phyloP scores from a whole-genome alignment of 1,284 basidiomycete genomes.

The Singerocomus rubriflavus region DNA sequence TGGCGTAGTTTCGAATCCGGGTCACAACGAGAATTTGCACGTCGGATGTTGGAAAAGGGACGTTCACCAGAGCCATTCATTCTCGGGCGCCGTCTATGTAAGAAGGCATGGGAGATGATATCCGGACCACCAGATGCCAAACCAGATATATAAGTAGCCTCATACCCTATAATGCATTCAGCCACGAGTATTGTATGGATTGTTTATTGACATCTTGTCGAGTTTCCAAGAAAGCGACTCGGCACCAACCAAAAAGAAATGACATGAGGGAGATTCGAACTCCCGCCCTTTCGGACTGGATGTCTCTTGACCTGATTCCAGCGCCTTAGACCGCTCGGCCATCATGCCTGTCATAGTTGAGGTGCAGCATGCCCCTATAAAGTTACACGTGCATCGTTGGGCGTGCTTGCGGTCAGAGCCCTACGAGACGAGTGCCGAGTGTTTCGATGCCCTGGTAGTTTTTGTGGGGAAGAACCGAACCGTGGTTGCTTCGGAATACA shows the following conservation, averaged over 20 bases:
- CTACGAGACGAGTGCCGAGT: too few species aligned
- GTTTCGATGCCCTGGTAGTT: too few species aligned
- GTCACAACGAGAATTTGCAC: constrained; percentile 48
- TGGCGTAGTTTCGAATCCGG: constrained; percentile 48
- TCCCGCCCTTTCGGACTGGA: constrained; percentile 45
- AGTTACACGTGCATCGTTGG: too few species aligned
- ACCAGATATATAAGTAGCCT: constrained; percentile 20
- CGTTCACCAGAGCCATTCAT: constrained; percentile 51
- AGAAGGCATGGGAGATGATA: constrained; percentile 46
- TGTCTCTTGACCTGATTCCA: constrained; percentile 31
- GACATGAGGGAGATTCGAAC: constrained; percentile 47
- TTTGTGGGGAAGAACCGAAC: too few species aligned
- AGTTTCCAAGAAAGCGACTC: neutral
- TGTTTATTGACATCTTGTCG: neutral
- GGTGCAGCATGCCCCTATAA: too few species aligned
- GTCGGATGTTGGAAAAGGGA: constrained; percentile 53
- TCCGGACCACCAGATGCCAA: constrained; percentile 34
- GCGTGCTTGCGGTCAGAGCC: too few species aligned
- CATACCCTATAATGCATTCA: constrained; percentile 23
- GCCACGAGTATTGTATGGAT: constrained; percentile 3
- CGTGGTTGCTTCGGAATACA: too few species aligned
- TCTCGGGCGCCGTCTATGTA: constrained; percentile 47
- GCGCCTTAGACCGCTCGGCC: constrained; percentile 67
- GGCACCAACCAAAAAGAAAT: constrained; percentile 14
- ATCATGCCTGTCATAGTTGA: constrained; percentile 38